Evolutionary conservation across 2,329 filamentous ascomycete species (phyloP).

Genomic region (Penicillium sp.): DNA sequence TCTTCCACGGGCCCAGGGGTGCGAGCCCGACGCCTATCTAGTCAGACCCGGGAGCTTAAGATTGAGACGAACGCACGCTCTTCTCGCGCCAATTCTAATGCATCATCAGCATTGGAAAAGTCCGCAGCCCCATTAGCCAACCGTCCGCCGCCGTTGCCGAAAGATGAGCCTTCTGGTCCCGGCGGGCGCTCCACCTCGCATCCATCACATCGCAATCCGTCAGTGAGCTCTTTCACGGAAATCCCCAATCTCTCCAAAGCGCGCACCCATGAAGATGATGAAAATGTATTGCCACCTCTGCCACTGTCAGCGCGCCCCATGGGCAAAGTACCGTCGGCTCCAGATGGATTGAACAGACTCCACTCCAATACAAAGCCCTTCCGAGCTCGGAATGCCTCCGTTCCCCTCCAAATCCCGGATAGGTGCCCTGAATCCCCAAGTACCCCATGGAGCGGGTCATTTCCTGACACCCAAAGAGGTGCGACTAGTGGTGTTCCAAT

Average conservation of each 20-base stretch:
- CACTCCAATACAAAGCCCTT: constrained; percentile 69
- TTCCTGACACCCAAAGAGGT: constrained; percentile 49
- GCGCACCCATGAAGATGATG: constrained; percentile 45
- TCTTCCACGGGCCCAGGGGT: constrained; percentile 50
- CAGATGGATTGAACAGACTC: constrained; percentile 58
- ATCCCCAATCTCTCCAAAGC: constrained; percentile 44
- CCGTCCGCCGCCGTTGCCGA: constrained; percentile 30
- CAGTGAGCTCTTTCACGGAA: constrained; percentile 36
- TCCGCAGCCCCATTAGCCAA: constrained; percentile 24
- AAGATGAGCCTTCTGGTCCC: constrained; percentile 26
- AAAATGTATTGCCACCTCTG: constrained; percentile 30
- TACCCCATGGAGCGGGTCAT: constrained; percentile 69
- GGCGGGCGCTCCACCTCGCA: constrained; percentile 20
- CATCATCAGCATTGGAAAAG: constrained; percentile 28
- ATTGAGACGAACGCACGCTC: constrained; percentile 66
- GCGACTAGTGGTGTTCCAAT: constrained; percentile 55
- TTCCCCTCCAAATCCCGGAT: constrained; percentile 56
- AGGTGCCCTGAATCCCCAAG: constrained; percentile 65
- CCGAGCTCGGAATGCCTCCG: constrained; percentile 69
- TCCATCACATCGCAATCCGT: constrained; percentile 31
- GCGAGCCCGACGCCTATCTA: constrained; percentile 72
- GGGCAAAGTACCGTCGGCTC: constrained; percentile 40
- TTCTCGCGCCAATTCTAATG: constrained; percentile 25
- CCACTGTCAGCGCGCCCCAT: constrained; percentile 36
- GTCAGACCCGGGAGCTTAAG: constrained; percentile 77